Percentiles rank a stretch among this genome's conserved stretches.
Conservation (phyloP, 768 basidiomycete genomes). For the Tylopilus subfusipes region DNA sequence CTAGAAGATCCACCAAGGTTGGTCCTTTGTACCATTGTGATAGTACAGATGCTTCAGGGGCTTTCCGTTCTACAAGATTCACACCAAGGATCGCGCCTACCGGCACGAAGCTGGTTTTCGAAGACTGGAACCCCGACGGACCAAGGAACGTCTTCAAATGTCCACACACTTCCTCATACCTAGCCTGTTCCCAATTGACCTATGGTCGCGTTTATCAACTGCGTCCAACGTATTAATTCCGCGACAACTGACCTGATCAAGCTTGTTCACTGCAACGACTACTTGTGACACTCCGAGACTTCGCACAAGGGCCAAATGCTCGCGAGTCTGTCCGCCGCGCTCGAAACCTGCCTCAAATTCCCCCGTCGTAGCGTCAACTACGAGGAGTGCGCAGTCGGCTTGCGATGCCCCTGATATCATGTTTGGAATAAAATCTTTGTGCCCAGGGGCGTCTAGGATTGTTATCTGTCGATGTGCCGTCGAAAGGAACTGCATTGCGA, state of each 20-base stretch:
- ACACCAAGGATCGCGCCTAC: constrained; percentile 88
- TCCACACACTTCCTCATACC: constrained; percentile 82
- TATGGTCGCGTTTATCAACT: constrained; percentile 29
- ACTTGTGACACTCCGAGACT: constrained; percentile 91
- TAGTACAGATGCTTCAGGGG: constrained; percentile 45
- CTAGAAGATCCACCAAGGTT: constrained; percentile 78
- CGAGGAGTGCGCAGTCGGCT: constrained; percentile 91
- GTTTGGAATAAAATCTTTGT: constrained; percentile 97
- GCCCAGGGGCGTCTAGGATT: constrained; percentile 96
- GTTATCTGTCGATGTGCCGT: constrained; percentile 80
- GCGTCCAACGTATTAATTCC: neutral
- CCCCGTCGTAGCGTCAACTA: constrained; percentile 84
- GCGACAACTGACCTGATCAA: constrained; percentile 68
- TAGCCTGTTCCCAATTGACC: constrained; percentile 83
- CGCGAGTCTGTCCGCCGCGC: constrained; percentile 90
- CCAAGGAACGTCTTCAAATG: constrained; percentile 75
- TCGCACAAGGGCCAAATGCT: constrained; percentile 87
- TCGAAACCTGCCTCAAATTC: constrained; percentile 97
- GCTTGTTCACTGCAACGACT: constrained; percentile 91
- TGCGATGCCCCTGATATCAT: constrained; percentile 99
- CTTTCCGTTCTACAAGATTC: constrained; percentile 61
- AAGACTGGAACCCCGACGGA: constrained; percentile 80
- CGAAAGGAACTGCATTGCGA: constrained; percentile 75
- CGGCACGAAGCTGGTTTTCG: constrained; percentile 81
- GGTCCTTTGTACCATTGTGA: constrained; percentile 81